A percentile compares a stretch with the other conserved stretches of the same genome.
Conservation (phyloP, 495 filamentous ascomycete genomes). For the Astrocystis sublimbata region DNA sequence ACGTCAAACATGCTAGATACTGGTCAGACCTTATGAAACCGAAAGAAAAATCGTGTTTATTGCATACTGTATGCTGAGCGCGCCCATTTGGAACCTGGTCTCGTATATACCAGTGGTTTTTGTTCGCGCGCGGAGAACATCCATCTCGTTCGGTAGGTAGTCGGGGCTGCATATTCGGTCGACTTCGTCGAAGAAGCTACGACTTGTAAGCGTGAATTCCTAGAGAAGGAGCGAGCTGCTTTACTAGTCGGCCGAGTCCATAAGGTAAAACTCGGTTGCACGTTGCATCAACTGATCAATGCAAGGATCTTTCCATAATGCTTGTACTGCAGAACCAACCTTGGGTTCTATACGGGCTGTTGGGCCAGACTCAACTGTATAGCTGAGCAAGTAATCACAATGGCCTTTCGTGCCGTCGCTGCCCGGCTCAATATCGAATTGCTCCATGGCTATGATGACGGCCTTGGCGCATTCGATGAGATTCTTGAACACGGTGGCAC, state of each 20-base stretch:
- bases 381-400: slow-evolving; percentile 79
- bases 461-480: slow-evolving; percentile 93
- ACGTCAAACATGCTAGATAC: slow-evolving; percentile 92
- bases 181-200: slow-evolving; percentile 93
- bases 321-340: slow-evolving; percentile 78
- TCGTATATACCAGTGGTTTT: slow-evolving; percentile 99
- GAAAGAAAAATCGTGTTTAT: neutral
- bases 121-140: slow-evolving; percentile 91
- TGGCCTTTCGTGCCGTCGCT: slow-evolving; percentile 69
- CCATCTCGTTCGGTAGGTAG: slow-evolving; percentile 88
- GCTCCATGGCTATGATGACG: slow-evolving; percentile 81
- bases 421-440: slow-evolving; percentile 78
- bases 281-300: slow-evolving; percentile 85
- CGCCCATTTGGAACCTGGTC: slow-evolving; percentile 96
- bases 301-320: slow-evolving; percentile 87
- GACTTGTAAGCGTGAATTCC: slow-evolving; percentile 16
- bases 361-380: slow-evolving; percentile 86
- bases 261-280: slow-evolving; percentile 96
- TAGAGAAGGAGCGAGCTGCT: slow-evolving; percentile 31
- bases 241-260: slow-evolving; percentile 99
- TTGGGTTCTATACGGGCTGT: slow-evolving; percentile 74
- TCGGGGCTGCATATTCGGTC: slow-evolving; percentile 78
- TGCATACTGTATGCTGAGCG: slow-evolving; percentile 95
- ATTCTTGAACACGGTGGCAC: slow-evolving; percentile 96
- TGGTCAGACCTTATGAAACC: slow-evolving; percentile 24